A percentile compares a stretch with the other conserved stretches of the same genome.
Conservation (phyloP, 140 eudicot genomes). For the Cichorium intybus region DNA sequence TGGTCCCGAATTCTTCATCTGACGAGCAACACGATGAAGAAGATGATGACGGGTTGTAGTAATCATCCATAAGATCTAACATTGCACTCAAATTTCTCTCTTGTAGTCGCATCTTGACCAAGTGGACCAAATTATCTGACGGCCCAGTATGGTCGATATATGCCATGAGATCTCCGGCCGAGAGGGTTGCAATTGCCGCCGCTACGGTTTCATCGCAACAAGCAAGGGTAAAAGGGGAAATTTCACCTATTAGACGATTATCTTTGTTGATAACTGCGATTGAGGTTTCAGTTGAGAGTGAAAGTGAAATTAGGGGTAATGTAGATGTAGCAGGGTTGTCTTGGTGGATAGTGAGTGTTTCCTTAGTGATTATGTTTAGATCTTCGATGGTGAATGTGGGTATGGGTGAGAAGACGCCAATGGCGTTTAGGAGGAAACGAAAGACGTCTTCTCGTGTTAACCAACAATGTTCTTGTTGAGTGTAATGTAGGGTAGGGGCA, state of each 20-base stretch:
- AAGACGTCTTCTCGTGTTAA: slow-evolving; percentile 78
- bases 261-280: slow-evolving; percentile 65
- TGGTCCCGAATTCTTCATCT: slow-evolving; percentile 59
- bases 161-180: slow-evolving; percentile 82
- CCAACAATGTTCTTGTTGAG: slow-evolving; percentile 60
- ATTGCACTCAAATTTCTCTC: slow-evolving; percentile 46
- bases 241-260: slow-evolving; percentile 66
- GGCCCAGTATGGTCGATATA: slow-evolving; percentile 72
- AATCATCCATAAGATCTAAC: slow-evolving; percentile 70
- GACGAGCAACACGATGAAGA: slow-evolving; percentile 64
- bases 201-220: slow-evolving; percentile 70
- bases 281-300: slow-evolving; percentile 53
- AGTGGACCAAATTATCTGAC: slow-evolving; percentile 58
- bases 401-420: slow-evolving; percentile 71
- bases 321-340: slow-evolving; percentile 54
- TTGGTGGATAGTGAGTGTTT: slow-evolving; percentile 51
- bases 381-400: slow-evolving; percentile 59
- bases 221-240: slow-evolving; percentile 73
- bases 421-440: slow-evolving; percentile 77
- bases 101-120: slow-evolving; percentile 53
- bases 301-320: slow-evolving; percentile 30
- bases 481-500: slow-evolving; percentile 15
- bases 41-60: slow-evolving; percentile 28
- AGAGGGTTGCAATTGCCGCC: slow-evolving; percentile 67
- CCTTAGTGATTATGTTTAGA: slow-evolving; percentile 47